A percentile compares a stretch with the other conserved stretches of the same genome.
Evolutionary conservation across 208 protist genomes (phyloP).

Genomic region (Trypanosoma melophagium): DNA sequence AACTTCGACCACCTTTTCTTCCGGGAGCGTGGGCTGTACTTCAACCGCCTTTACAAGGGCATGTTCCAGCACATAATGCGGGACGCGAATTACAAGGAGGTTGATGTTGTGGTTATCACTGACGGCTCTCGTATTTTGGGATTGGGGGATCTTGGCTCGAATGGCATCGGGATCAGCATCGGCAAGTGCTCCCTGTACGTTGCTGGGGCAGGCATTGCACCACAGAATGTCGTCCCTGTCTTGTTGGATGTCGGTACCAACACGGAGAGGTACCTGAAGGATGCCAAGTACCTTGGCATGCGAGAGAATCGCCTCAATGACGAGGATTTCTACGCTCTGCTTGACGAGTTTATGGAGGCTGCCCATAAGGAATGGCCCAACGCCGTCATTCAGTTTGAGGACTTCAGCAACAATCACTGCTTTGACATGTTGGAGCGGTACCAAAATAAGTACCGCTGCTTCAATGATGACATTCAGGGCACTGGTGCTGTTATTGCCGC

Average conservation of each 20-base stretch:
- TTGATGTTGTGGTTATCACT: slow-evolving; percentile 95
- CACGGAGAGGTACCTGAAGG: slow-evolving; percentile 56
- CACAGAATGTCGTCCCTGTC: slow-evolving; percentile 76
- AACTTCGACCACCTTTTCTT: slow-evolving; percentile 85
- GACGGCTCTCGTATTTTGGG: slow-evolving; percentile 96
- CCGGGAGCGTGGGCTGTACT: slow-evolving; percentile 89
- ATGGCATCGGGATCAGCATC: slow-evolving; percentile 95
- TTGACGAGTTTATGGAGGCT: slow-evolving; percentile 90
- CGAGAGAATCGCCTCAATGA: slow-evolving; percentile 36
- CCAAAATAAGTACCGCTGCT: slow-evolving; percentile 81
- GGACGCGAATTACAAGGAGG: slow-evolving; percentile 64
- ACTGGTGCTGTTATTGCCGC: slow-evolving; percentile 94
- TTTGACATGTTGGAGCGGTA: slow-evolving; percentile 92
- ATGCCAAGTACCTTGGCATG: slow-evolving; percentile 84
- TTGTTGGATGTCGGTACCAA: slow-evolving; percentile 89
- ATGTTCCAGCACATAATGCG: slow-evolving; percentile 78
- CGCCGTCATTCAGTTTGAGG: slow-evolving; percentile 92
- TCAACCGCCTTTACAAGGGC: slow-evolving; percentile 78
- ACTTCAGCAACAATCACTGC: slow-evolving; percentile 92
- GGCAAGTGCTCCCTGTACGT: slow-evolving; percentile 91
- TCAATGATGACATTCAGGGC: slow-evolving; percentile 98
- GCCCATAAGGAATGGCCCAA: slow-evolving; percentile 71
- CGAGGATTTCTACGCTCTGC: slow-evolving; percentile 72
- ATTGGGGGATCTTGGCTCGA: slow-evolving; percentile 92
- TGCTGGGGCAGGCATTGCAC: slow-evolving; percentile 80